Evolutionary conservation across 202 grass and related monocot genomes (phyloP), one percentile per base, ranked within the genome.

Genomic region (Setaria italica): DNA sequence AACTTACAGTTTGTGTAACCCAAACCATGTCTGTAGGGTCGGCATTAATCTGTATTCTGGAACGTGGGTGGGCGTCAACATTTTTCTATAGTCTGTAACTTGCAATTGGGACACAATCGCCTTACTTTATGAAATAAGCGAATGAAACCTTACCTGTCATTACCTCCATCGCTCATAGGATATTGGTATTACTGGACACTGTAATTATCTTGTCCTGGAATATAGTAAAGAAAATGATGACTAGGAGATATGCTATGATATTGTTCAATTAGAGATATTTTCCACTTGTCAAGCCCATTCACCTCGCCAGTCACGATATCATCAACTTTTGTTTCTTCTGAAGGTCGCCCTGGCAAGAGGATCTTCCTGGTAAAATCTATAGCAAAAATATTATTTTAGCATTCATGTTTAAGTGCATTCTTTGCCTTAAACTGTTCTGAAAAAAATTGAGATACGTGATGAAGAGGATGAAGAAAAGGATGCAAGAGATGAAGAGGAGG

Each of bases 241-340:
- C 29, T 41, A 62, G 41, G 10, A 75, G 35, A 81, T 57, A 35
- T 21, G 9, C 17, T 81, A 20, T 70, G 70, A 46, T 54, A 56
- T 63, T 65, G 9, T 82, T 42, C 4, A 32, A 2, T 47, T 50
- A 84, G 35, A 51, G 6, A 48, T 14, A 34, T 35, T 66, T 42
- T 76, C n/a, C 25, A 68, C 33, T 33, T 47, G n/a, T 63, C 6
- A 56, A 77, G 20, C 70, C 15, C 39, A 17, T 85, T 89, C 82
- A 96, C 93, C 90, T 99, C 88, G 47, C 96, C 77, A 15, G 97
- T 99, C 97, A 99, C 96, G 79, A 99, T 94, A 42, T 99, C 90
- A 39, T 67, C 73, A 57, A 99, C 91, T 84, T 82, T 95, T 32
- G 91, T 96, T 68, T 86, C 56, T 78, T 91, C 83, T 15, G 88